Evolutionary conservation across 2,329 filamentous ascomycete genomes (phyloP).

Genomic region (Simplicillium aogashimaense): DNA sequence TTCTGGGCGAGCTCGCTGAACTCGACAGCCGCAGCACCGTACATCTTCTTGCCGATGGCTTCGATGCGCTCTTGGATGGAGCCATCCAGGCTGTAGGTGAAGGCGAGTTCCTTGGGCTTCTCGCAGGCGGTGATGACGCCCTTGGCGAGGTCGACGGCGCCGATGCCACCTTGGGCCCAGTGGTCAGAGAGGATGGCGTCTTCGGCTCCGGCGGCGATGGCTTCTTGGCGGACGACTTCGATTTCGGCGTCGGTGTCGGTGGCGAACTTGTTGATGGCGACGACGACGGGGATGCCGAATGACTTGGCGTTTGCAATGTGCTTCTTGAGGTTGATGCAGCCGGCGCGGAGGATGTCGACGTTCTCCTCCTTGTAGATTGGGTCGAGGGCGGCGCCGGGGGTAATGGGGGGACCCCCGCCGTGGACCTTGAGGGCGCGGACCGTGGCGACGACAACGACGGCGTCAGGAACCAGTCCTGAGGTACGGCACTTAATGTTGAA

Average conservation of each 20-base stretch:
- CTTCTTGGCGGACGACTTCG: constrained; percentile 78
- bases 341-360: constrained; percentile 77
- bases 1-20: constrained; percentile 91
- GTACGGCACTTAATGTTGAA: constrained; percentile 99
- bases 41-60: constrained; percentile 85
- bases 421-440: constrained; percentile 95
- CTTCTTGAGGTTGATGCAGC: constrained; percentile 91
- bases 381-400: constrained; percentile 73
- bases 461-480: constrained; percentile 84
- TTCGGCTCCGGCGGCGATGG: constrained; percentile 82
- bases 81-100: constrained; percentile 74
- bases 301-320: constrained; percentile 84
- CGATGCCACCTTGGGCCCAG: constrained; percentile 90
- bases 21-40: constrained; percentile 80
- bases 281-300: constrained; percentile 88
- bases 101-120: constrained; percentile 77
- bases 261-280: constrained; percentile 93
- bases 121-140: constrained; percentile 75
- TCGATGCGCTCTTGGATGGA: constrained; percentile 84
- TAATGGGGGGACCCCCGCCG: constrained; percentile 88
- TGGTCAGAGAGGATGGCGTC: constrained; percentile 92
- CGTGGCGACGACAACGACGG: constrained; percentile 90
- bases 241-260: constrained; percentile 93
- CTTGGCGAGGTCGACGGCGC: constrained; percentile 80
- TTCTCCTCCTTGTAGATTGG: constrained; percentile 92